Conservation (phyloP, 345 rosid genomes). For the Capsella bursapastoris region DNA sequence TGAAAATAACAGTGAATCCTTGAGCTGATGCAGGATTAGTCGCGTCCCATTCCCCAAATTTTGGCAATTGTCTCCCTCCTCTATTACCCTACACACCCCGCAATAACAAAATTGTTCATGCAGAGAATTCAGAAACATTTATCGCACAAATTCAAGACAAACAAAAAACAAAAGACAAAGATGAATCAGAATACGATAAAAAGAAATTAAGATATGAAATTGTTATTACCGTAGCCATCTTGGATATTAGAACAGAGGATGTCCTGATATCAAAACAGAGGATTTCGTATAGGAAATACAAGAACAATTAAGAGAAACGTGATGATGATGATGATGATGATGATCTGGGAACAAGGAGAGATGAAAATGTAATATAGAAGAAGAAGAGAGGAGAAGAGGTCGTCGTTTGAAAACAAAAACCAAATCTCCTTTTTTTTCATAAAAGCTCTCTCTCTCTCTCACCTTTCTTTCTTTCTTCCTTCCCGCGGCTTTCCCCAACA, state of each 20-base stretch:
- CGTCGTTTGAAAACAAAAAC: slow-evolving; percentile 36
- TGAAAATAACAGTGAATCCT: slow-evolving; percentile 95
- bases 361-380: slow-evolving; percentile 23
- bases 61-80: slow-evolving; percentile 91
- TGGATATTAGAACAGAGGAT: slow-evolving; percentile 22
- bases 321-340: slow-evolving; percentile 11
- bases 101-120: slow-evolving; percentile 1
- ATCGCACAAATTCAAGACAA: not conserved
- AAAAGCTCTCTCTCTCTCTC: slow-evolving; percentile 7
- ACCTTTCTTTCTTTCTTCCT: slow-evolving; percentile 19
- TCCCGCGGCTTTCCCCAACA: slow-evolving; percentile 46
- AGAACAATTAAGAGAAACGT: not conserved
- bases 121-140: slow-evolving; percentile 3
- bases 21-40: slow-evolving; percentile 90
- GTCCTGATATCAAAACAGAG: slow-evolving; percentile 18
- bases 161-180: not conserved
- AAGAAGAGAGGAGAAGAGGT: slow-evolving; percentile 31
- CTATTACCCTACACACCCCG: slow-evolving; percentile 53
- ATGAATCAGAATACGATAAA: not conserved
- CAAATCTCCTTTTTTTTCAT: slow-evolving; percentile 21
- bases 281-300: slow-evolving; percentile 21
- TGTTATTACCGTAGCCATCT: slow-evolving; percentile 42
- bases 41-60: slow-evolving; percentile 99
- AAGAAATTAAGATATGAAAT: not conserved
- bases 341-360: slow-evolving; percentile 26